Percentiles rank a stretch among this genome's conserved stretches.
phyloP scores from a whole-genome alignment of 371 early-diverging fungal species.

The Saksenaea oblongispora region DNA sequence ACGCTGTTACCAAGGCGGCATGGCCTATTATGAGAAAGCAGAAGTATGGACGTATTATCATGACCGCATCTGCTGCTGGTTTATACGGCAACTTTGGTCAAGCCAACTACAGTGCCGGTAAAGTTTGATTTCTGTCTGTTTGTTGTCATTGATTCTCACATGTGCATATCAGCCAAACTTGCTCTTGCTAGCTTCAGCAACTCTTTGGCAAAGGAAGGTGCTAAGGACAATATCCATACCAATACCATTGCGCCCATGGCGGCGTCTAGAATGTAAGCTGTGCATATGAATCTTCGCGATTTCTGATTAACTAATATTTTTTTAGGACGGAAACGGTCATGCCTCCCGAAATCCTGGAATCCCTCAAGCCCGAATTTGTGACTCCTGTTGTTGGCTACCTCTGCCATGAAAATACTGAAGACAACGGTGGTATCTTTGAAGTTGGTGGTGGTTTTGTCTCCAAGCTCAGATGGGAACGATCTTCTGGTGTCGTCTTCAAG shows the following conservation, averaged over 20 bases:
- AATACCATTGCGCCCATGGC: conserved; percentile 98
- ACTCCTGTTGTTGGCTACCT: conserved; percentile 95
- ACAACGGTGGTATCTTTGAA: conserved; percentile 91
- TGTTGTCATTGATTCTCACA: not conserved
- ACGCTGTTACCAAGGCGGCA: conserved; percentile 95
- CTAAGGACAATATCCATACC: conserved; percentile 85
- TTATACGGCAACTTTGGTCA: conserved; percentile 99
- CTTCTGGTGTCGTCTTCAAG: conserved; percentile 90
- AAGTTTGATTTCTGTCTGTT: not conserved
- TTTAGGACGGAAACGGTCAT: conserved; percentile 84
- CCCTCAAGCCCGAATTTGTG: conserved; percentile 95
- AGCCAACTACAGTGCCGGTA: conserved; percentile 89
- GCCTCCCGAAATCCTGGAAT: conserved; percentile 91
- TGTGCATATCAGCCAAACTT: conserved; percentile 74
- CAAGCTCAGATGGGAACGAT: conserved; percentile 94
- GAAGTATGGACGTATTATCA: conserved; percentile 86
- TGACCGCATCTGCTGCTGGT: conserved; percentile 94
- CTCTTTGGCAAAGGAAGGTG: conserved; percentile 94
- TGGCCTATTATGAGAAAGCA: conserved; percentile 96
- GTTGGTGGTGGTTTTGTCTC: conserved; percentile 94
- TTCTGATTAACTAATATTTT: not conserved
- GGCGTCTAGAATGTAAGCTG: conserved; percentile 85
- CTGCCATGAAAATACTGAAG: conserved; percentile 84
- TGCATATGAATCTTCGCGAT: not conserved
- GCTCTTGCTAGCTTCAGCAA: conserved; percentile 89